Conservation (phyloP, 1,284 basidiomycete species). For the Paramarasmius palmivorus region DNA sequence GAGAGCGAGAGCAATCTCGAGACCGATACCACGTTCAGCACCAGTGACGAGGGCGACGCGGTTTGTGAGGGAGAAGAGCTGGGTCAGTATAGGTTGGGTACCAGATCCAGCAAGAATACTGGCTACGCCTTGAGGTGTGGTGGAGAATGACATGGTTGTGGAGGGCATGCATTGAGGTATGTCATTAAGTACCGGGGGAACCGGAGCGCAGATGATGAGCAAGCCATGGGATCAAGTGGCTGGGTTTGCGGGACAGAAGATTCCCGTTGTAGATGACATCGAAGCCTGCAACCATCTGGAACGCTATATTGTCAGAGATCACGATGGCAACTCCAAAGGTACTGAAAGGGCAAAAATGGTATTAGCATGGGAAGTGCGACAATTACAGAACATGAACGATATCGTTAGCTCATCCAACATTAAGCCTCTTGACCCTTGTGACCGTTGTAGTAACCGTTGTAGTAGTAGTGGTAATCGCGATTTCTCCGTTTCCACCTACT, state of each 20-base stretch:
- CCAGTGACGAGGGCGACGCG: conserved; percentile 81
- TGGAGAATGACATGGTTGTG: not conserved
- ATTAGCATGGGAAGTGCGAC: no score
- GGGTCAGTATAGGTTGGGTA: conserved; percentile 52
- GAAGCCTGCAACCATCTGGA: no score
- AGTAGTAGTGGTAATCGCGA: not conserved
- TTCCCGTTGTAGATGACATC: no score
- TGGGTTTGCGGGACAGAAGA: no score
- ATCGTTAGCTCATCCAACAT: not conserved
- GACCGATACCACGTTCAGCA: conserved; percentile 78
- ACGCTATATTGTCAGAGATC: no score
- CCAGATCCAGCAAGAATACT: not conserved
- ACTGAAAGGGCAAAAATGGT: no score
- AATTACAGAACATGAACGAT: no score
- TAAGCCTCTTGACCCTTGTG: conserved; percentile 1
- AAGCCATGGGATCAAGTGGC: no score
- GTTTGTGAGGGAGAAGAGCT: conserved; percentile 74
- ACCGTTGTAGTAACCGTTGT: not conserved
- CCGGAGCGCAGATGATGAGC: no score
- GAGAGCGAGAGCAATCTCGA: conserved; percentile 79
- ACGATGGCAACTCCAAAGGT: no score
- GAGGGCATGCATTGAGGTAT: no score
- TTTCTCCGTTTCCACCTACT: not conserved
- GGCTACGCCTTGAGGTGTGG: conserved; percentile 1
- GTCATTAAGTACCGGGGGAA: no score